These are phyloP conservation scores for Aspergillus amoenus DNA, from an alignment of 2,329 filamentous ascomycete species.

Conservation along the genomic window DNA sequence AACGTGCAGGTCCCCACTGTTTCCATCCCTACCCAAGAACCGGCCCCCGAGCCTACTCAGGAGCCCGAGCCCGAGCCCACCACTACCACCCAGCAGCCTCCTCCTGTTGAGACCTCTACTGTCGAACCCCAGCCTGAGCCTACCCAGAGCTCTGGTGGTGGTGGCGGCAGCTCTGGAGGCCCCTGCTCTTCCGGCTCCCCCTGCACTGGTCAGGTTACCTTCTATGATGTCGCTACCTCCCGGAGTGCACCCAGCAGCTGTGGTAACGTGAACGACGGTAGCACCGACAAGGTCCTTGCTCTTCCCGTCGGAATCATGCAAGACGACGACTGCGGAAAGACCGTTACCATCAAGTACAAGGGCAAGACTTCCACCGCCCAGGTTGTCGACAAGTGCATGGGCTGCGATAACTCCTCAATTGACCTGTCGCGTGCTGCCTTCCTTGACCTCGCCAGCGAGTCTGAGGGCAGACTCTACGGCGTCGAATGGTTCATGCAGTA, in stretches of 20 bases:
- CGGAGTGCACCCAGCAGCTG: constrained; percentile 53
- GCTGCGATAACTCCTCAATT: constrained; percentile 58
- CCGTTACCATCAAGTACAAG: constrained; percentile 60
- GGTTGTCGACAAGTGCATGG: constrained; percentile 74
- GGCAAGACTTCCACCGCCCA: constrained; percentile 60
- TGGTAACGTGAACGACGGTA: constrained; percentile 60
- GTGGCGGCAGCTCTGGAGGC: constrained; percentile 13
- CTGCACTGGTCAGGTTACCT: constrained; percentile 67
- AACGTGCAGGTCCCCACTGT: neutral
- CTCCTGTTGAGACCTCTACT: constrained; percentile 1
- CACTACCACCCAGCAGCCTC: constrained; percentile 2
- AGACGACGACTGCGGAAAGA: constrained; percentile 70
- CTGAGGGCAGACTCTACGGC: constrained; percentile 42
- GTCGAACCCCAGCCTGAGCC: constrained; percentile 1
- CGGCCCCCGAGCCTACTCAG: constrained; percentile 4
- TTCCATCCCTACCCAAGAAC: neutral
- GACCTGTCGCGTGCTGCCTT: constrained; percentile 63
- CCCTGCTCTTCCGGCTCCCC: constrained; percentile 26
- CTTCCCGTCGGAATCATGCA: constrained; percentile 65
- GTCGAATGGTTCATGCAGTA: constrained; percentile 44
- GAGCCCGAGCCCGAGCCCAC: constrained; percentile 3
- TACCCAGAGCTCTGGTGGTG: neutral
- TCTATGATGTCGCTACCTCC: constrained; percentile 68
- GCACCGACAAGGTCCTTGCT: constrained; percentile 64
- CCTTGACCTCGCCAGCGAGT: constrained; percentile 44